Evolutionary conservation across 805 yeast species (phyloP), one percentile per base, ranked within the genome.

Genomic region (Ogataea siamensis): DNA sequence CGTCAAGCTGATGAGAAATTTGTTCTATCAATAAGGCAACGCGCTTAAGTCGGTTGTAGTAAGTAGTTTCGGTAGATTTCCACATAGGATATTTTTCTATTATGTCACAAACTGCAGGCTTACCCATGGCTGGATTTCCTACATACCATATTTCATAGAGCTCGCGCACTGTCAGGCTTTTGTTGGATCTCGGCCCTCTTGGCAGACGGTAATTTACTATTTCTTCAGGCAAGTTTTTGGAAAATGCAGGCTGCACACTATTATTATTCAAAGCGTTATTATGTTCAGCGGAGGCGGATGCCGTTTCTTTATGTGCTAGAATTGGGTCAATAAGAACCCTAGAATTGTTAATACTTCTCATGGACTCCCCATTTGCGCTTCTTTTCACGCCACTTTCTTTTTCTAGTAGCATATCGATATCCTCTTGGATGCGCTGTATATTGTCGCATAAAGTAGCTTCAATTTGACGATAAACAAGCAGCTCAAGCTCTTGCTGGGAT

Each of bases 21-120:
- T 35, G 19, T 8, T 45, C 45, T 5, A 45, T 42, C 13, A 45
- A 20, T 27, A 36, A 36, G 2, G 49, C 49, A 7, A 45, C 49
- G 20, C 49, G 29, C 28, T 30, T 36, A 12, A 45, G 31, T 10
- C 49, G 36, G 22, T 43, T 45, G 19, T 33, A 45, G 25, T 45
- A 45, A 2, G 49, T 42, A 9, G 49, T 45, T 18, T 45, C 45
- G 9, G 37, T 39, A 1, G 46, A 42, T 18, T 42, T 45, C 49
- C 49, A 45, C 7, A 30, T 14, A 9, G 49, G 49, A 28, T 39
- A 45, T 5, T 19, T 25, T 7, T 31, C 17, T 5, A 45, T 14
- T 4, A 45, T 39, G 3, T 42, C 41, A 5, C 30, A 18, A 4
- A 45, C 49, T 3, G 49, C 33, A n/a, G 39, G 45, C 14, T 18